Base-by-base conservation (phyloP, 2,329 filamentous ascomycete species). In the Alternaria viburni region DNA sequence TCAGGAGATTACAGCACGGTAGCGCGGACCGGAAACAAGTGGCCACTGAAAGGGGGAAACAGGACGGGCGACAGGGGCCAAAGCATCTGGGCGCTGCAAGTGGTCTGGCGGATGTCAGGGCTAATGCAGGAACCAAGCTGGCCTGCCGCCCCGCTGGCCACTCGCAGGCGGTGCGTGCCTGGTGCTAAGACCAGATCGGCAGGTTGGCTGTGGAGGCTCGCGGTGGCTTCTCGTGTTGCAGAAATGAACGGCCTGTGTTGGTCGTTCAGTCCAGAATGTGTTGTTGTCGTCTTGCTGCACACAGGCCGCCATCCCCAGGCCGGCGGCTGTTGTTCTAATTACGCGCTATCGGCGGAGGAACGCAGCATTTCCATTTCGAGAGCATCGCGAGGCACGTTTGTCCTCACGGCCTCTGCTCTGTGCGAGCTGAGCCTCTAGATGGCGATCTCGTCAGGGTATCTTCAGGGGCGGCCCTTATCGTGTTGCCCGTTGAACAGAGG, bases 1-100 rank as follows among this genome's bases (percentile, higher is more conserved):
- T 28, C 66, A 71, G 76, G 78, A 80, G 76, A 80, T 80, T 80
- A 68, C 70, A 68, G 72, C 68, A 68, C 70, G 68, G 74, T 77
- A 77, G 76, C 72, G 73, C 71, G 69, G 74, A 69, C 74, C 71
- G 74, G 66, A 69, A 70, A 69, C 70, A 74, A 64, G 57, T 75
- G 75, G 69, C 74, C 70, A 77, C 65, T 71, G 71, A 71, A 75
- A 75, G 71, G 72, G 71, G 72, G 68, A 61, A 61, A 64, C 61
- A 71, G 67, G 60, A 68, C 65, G 59, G 71, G 68, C 69, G 69
- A 62, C 70, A 72, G 74, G 76, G 74, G 76, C 41, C 50, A 52
- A 57, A 61, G 61, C 62, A 65, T 71, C 65, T 62, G 62, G 70
- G 62, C 67, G 57, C 64, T 69, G 71, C 67, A 70, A 75, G 71